Evolutionary conservation across 192 early-diverging fungal species (phyloP), one percentile per base, ranked within the genome.

Genomic region (Coemansia sp.): DNA sequence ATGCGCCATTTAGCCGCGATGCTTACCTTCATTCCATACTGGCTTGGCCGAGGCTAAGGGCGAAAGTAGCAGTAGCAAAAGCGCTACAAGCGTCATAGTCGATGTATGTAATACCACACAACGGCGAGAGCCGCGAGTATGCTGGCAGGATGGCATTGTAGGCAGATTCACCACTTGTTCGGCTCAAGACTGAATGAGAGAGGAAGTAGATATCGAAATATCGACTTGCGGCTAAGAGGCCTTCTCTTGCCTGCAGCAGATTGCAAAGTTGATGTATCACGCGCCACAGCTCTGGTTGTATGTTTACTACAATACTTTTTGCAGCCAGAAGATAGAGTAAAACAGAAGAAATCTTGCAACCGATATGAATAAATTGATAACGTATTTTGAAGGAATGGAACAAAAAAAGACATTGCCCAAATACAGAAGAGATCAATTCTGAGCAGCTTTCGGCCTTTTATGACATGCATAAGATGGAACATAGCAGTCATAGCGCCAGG

Each of bases 11-110:
- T 46, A 46, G 39, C 39, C 39, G 11, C 17, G 14, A 14, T 46
- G 39, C 39, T 46, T 46, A 46, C 39, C 39, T 46, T 46, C 39
- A 46, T 46, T 46, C 39, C 39, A 46, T 46, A 46, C 39, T 46
- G 39, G 39, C 39, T 46, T 46, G 8, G 39, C 39, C 39, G 39
- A 46, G 9, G 39, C 39, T 46, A 14, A 14, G 3, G 39, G 9
- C 14, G 39, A 46, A 17, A 46, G 17, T 17, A 46, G 11, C 11
- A 46, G 11, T 17, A 46, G 39, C 39, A 46, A 46, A 17, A 46
- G 9, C 11, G 17, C 14, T 46, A 10, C 11, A 17, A 46, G 11
- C 1, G 39, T 17, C 39, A 46, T 14, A 46, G 39, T 17, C 39
- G 17, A 46, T 46, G 39, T 46, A 14, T 14, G 39, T 14, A 46